phyloP scores from a whole-genome alignment of 768 basidiomycete genomes.

The Lactifluus volemus region DNA sequence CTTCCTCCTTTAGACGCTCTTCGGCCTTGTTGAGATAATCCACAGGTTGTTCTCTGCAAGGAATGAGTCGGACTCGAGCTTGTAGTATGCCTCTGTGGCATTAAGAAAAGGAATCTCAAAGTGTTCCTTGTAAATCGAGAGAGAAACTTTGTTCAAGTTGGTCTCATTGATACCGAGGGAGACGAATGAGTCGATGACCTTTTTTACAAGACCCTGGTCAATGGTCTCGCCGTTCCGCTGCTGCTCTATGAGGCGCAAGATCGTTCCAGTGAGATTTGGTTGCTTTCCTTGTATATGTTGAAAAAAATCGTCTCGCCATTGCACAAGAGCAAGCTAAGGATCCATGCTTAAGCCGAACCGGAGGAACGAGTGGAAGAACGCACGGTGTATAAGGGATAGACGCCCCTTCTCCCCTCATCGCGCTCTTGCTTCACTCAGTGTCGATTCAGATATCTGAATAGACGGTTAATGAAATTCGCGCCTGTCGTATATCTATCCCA shows the following conservation, averaged over 20 bases:
- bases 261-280: conserved; percentile 75
- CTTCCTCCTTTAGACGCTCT: conserved; percentile 86
- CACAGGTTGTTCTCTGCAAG: too few relatives aligned
- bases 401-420: conserved; percentile 90
- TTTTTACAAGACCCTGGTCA: conserved; percentile 88
- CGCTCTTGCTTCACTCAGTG: conserved; percentile 99
- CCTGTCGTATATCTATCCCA: conserved; percentile 98
- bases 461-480: conserved; percentile 92
- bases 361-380: conserved; percentile 25
- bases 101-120: conserved; percentile 30
- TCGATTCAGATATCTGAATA: conserved; percentile 96
- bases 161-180: conserved; percentile 89
- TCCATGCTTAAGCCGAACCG: not conserved
- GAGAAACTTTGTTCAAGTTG: conserved; percentile 85
- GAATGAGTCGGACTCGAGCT: too few relatives aligned
- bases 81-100: too few relatives aligned
- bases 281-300: conserved; percentile 75
- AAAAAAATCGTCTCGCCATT: conserved; percentile 94
- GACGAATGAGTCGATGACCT: conserved; percentile 90
- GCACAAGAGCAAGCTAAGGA: conserved; percentile 78
- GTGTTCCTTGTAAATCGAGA: conserved; percentile 88
- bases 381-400: conserved; percentile 95
- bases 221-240: conserved; percentile 93
- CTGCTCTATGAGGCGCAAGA: conserved; percentile 83
- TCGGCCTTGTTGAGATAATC: conserved; percentile 30